Evolutionary conservation across 208 protist genomes (phyloP).

Genomic region (Crithidia expoeki): DNA sequence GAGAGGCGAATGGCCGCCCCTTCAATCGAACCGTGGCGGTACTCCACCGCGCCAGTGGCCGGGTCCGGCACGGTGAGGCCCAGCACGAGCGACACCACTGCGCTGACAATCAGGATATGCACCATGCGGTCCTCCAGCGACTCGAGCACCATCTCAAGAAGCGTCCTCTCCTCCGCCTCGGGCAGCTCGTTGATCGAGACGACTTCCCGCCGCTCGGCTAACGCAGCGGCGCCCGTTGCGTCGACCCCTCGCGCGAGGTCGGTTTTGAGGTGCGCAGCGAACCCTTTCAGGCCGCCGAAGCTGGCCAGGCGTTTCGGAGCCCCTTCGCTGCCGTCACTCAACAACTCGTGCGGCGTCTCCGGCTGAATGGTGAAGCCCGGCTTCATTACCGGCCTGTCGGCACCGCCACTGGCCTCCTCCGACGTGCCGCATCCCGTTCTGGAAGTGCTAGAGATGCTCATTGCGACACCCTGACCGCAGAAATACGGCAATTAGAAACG

Average conservation of each 20-base stretch:
- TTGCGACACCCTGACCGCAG: too few relatives aligned
- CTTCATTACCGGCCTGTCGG: slow-evolving; percentile 3
- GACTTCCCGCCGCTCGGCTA: slow-evolving; percentile 25
- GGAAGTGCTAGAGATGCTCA: background rate
- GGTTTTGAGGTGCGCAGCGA: slow-evolving; percentile 59
- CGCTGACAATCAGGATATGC: slow-evolving; percentile 93
- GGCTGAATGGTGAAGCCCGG: slow-evolving; percentile 44
- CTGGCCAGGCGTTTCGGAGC: slow-evolving; percentile 33
- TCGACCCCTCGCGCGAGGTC: slow-evolving; percentile 47
- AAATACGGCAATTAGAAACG: too few relatives aligned
- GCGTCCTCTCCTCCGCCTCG: slow-evolving; percentile 61
- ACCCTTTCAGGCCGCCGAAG: slow-evolving; percentile 56
- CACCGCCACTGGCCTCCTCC: background rate
- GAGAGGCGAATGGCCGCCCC: slow-evolving; percentile 92
- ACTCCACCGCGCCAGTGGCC: slow-evolving; percentile 58
- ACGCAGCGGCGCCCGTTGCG: slow-evolving; percentile 7
- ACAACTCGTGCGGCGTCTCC: slow-evolving; percentile 46
- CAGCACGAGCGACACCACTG: slow-evolving; percentile 92
- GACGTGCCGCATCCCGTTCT: background rate
- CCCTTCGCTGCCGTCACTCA: slow-evolving; percentile 39
- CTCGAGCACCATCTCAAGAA: slow-evolving; percentile 84
- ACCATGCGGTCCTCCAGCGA: slow-evolving; percentile 92
- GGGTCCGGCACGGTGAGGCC: slow-evolving; percentile 79
- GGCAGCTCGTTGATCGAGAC: slow-evolving; percentile 82
- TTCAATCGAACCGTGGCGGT: slow-evolving; percentile 92